phyloP scores from a whole-genome alignment of 2,329 filamentous ascomycete genomes.

The Colletotrichum eleusines region DNA sequence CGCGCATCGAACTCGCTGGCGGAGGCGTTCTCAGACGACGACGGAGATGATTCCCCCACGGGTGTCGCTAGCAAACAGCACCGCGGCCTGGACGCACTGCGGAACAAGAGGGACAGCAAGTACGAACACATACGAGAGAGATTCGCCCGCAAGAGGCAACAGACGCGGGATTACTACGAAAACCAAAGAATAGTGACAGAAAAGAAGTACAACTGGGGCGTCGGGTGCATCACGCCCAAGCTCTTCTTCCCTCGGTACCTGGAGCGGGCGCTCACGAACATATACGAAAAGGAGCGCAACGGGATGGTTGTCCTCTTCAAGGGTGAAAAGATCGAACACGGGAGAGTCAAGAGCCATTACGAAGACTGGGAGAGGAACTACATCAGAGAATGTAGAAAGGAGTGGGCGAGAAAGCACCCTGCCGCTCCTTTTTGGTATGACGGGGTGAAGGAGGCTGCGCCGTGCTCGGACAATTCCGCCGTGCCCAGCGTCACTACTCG shows the following conservation, averaged over 20 bases:
- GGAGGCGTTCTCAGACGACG: not conserved
- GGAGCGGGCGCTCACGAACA: not conserved
- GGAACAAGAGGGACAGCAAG: not conserved
- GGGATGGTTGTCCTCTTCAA: not conserved
- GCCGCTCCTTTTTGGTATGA: slow-evolving; percentile 5
- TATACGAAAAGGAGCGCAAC: not conserved
- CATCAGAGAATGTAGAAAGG: not conserved
- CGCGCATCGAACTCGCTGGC: too few relatives aligned
- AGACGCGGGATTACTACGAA: not conserved
- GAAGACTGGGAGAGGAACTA: not conserved
- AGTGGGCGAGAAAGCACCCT: not conserved
- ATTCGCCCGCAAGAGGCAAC: not conserved
- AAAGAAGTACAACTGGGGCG: not conserved
- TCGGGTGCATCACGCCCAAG: not conserved
- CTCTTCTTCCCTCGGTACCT: not conserved
- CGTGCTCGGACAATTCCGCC: not conserved
- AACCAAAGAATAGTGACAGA: not conserved
- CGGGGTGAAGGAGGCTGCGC: rapidly evolving
- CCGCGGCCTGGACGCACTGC: not conserved
- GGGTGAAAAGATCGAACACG: not conserved
- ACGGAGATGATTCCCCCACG: too few relatives aligned
- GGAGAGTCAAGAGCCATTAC: not conserved
- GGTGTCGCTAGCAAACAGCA: not conserved
- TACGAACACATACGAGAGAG: not conserved
- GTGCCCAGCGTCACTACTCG: not conserved